Conservation (phyloP, 495 filamentous ascomycete genomes). For the Rhypophila decipiens region DNA sequence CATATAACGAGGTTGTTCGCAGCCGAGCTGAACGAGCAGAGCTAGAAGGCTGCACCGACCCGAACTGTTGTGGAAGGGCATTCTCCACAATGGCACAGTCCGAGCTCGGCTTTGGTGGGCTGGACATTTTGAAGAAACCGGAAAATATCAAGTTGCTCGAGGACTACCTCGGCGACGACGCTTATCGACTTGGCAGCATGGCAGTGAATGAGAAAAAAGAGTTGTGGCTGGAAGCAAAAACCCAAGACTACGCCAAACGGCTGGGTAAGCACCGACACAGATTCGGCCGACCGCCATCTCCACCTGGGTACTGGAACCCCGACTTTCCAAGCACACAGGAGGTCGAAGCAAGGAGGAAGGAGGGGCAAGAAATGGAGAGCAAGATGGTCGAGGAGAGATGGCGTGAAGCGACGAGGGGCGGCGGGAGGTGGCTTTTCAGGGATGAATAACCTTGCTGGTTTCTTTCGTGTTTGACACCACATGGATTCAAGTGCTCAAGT, state of each 20-base stretch:
- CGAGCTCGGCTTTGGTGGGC: constrained; percentile 25
- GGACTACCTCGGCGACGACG: constrained; percentile 60
- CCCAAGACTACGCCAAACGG: constrained; percentile 58
- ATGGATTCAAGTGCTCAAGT: no score
- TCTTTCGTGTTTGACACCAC: no score
- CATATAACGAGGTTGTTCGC: constrained; percentile 71
- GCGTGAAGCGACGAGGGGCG: constrained; percentile 71
- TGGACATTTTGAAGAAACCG: constrained; percentile 17
- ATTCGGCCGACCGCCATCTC: constrained; percentile 61
- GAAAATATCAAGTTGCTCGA: constrained; percentile 54
- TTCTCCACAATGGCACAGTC: constrained; percentile 60
- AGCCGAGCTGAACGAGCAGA: constrained; percentile 65
- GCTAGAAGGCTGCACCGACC: constrained; percentile 69
- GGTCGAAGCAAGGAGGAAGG: constrained; percentile 51
- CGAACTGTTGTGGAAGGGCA: constrained; percentile 67
- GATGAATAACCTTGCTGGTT: no score
- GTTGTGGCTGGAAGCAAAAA: constrained; percentile 61
- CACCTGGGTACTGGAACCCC: constrained; percentile 83
- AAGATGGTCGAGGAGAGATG: constrained; percentile 65
- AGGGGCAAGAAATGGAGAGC: constrained; percentile 52
- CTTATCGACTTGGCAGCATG: constrained; percentile 40
- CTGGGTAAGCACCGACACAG: constrained; percentile 71
- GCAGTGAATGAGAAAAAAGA: constrained; percentile 44
- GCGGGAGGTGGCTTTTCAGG: constrained; percentile 69
- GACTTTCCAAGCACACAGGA: constrained; percentile 88